phyloP scores from a whole-genome alignment of 2,329 filamentous ascomycete species.

The Fusarium sp. region DNA sequence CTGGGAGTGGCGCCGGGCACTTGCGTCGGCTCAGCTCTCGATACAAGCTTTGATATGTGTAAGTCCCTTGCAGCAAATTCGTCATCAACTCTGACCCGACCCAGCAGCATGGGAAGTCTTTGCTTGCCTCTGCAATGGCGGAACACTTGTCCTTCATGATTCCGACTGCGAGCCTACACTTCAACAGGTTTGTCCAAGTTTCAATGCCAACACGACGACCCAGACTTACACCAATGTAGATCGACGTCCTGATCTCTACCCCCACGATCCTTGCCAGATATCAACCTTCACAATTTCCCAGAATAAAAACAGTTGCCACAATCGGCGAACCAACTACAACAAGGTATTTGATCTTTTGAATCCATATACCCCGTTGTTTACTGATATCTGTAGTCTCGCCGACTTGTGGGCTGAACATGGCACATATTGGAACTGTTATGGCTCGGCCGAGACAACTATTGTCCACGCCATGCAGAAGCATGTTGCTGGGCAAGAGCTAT shows the following conservation, averaged over 20 bases:
- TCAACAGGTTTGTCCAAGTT: constrained; percentile 52
- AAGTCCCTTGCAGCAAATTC: constrained; percentile 43
- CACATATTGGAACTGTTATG: constrained; percentile 67
- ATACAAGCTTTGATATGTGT: constrained; percentile 72
- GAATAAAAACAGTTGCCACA: constrained; percentile 63
- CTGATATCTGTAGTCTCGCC: constrained; percentile 55
- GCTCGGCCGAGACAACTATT: constrained; percentile 69
- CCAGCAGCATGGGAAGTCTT: constrained; percentile 71
- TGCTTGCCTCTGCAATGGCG: constrained; percentile 66
- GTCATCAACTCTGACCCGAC: constrained; percentile 20
- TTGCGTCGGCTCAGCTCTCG: constrained; percentile 66
- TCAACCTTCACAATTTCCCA: constrained; percentile 58
- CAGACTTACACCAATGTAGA: constrained; percentile 45
- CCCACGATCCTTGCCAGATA: constrained; percentile 65
- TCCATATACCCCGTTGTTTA: neutral
- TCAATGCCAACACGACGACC: neutral
- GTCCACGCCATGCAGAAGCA: constrained; percentile 68
- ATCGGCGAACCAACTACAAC: constrained; percentile 65
- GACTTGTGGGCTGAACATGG: constrained; percentile 64
- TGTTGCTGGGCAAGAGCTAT: constrained; percentile 56
- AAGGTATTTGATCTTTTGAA: constrained; percentile 47
- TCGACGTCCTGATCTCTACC: constrained; percentile 66
- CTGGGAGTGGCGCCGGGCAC: constrained; percentile 62
- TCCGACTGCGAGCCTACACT: constrained; percentile 61
- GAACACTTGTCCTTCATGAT: constrained; percentile 64